phyloP scores from a whole-genome alignment of 2,329 filamentous ascomycete species.

The Verticillium tricorpus region DNA sequence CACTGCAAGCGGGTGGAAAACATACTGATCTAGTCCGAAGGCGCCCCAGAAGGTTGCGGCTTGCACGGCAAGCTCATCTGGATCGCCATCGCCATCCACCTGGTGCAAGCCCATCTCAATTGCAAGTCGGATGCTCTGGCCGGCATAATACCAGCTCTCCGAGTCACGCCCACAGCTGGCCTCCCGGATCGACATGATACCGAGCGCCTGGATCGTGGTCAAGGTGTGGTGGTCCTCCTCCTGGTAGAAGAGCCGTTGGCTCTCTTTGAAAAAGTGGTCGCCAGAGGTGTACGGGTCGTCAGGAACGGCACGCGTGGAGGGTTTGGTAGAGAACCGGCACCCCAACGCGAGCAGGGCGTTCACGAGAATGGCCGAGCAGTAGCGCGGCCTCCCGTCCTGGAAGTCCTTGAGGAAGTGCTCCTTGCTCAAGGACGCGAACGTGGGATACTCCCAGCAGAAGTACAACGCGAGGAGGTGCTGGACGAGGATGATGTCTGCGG shows the following conservation, averaged over 20 bases:
- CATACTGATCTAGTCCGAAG: slow-evolving; percentile 60
- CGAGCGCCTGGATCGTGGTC: slow-evolving; percentile 70
- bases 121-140: slow-evolving; percentile 67
- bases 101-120: slow-evolving; percentile 68
- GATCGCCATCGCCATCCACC: slow-evolving; percentile 44
- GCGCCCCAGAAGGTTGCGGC: slow-evolving; percentile 59
- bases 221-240: slow-evolving; percentile 56
- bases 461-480: slow-evolving; percentile 62
- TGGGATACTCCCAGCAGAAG: slow-evolving; percentile 74
- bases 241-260: slow-evolving; percentile 54
- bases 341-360: slow-evolving; percentile 63
- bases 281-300: slow-evolving; percentile 61
- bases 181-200: slow-evolving; percentile 72
- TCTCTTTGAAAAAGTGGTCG: slow-evolving; percentile 71
- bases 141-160: slow-evolving; percentile 68
- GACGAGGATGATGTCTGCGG: slow-evolving; percentile 52
- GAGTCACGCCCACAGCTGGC: slow-evolving; percentile 69
- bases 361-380: slow-evolving; percentile 63
- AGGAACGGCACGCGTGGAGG: slow-evolving; percentile 57
- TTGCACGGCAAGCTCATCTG: slow-evolving; percentile 54
- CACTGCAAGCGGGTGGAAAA: slow-evolving; percentile 6
- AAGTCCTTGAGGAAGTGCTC: slow-evolving; percentile 68
- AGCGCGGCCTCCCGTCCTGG: slow-evolving; percentile 52
- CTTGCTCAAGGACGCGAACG: slow-evolving; percentile 67
- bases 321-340: slow-evolving; percentile 64